Evolutionary conservation across 2,329 filamentous ascomycete species (phyloP), one percentile per base, ranked within the genome.

Genomic region (Cordyceps javanica): DNA sequence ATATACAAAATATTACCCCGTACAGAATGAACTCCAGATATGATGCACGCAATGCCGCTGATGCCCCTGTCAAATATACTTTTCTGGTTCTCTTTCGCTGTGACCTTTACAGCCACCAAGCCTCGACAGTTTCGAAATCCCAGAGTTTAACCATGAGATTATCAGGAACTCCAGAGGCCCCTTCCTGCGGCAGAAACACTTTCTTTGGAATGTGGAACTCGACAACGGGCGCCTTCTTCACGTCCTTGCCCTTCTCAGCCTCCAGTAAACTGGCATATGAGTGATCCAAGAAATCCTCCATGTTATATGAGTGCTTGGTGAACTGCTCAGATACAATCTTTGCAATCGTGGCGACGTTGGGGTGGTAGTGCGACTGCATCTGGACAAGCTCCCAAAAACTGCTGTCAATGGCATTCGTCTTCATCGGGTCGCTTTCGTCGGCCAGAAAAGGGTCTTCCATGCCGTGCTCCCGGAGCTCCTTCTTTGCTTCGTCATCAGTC

Each of bases 251-350:
- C 62, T 96, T 77, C 71, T 99, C 94, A 3, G 87, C 87, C 60
- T 94, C 90, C 44, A 97, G 74, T 69, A 99, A 83, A 68, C 85
- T 90, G 66, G 79, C 83, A 72, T 97, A 99, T 0, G 90, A 93
- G 70, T 97, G 91, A 68, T 99, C 94, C 49, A 97, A 75, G 72
- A 99, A 99, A 69, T 99, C 94, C 69, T 99, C 94, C n/a, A 97
- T 75, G 65, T 91, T 94, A 73, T 97, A 99, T 3, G 88, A 82
- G 64, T 91, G 87, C 75, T 99, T 99, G 2, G 94, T 99, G 71
- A 97, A 99, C 70, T 97, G 94, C 73, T 97, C 91, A 2, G 90
- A 90, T 58, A 99, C 85, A 62, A 99, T 96, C 72, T 91, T 94
- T 45, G 91, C 88, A 64, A 99, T 85, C 3, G 92, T 94, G 0